Evolutionary conservation across 305 asterid genomes (phyloP).

Genomic region (Fraxinus platypoda): DNA sequence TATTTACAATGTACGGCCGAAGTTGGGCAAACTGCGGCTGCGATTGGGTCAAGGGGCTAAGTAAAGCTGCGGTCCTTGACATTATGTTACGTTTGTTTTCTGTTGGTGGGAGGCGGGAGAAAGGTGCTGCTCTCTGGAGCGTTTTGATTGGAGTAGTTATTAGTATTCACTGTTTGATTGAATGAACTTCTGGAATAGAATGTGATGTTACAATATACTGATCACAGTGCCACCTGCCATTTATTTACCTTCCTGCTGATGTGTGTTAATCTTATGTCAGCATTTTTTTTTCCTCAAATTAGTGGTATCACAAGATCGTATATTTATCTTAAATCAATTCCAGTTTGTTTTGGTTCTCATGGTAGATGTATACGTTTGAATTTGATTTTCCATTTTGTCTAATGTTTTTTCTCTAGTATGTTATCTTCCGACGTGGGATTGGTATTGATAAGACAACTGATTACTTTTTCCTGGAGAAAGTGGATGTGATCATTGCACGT

Average conservation of each 20-base stretch:
- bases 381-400: slow-evolving; percentile 25
- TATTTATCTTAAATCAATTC: neutral
- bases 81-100: neutral
- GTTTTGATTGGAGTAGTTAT: neutral
- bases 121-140: neutral
- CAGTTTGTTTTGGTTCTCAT: neutral
- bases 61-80: too few species aligned
- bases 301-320: neutral
- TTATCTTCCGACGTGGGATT: slow-evolving; percentile 94
- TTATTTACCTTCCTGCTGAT: neutral
- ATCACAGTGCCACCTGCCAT: neutral
- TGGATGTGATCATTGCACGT: slow-evolving; percentile 76
- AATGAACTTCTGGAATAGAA: neutral
- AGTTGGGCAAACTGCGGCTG: too few species aligned
- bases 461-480: slow-evolving; percentile 92
- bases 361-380: slow-evolving; percentile 11
- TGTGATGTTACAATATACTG: neutral
- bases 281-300: neutral
- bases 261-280: neutral
- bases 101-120: neutral
- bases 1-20: too few species aligned
- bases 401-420: slow-evolving; percentile 48
- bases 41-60: too few species aligned
- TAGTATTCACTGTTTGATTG: neutral
- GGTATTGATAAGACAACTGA: slow-evolving; percentile 87